Evolutionary conservation across 139 green algal genomes (phyloP), one percentile per base, ranked within the genome.

Genomic region (Chlorella sp.): DNA sequence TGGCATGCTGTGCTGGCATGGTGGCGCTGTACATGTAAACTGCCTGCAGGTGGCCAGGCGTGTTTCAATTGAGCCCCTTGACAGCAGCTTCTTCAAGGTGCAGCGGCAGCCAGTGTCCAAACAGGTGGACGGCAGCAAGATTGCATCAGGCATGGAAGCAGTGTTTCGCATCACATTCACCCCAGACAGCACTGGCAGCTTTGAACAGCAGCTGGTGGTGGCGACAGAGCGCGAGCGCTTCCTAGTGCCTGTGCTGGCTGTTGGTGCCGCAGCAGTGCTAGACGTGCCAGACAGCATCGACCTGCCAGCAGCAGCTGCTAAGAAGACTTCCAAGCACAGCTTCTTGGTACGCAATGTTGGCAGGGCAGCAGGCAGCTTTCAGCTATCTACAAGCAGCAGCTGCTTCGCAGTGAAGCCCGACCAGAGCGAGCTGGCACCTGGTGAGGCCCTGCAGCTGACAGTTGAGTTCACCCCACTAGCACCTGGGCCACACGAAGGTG

Each of bases 161-260:
- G 49, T 64, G 17, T 73, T 49, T 29, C 33, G 29, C 65, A 71
- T 71, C 35, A 71, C 65, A 1, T 71, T 73, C 42, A 63, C 51
- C 5, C 75, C 75, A 24, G 59, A 80, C 23, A 72, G 49, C 24
- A 59, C 27, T 1, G 86, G 85, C 26, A 79, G 90, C 67, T 90
- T 85, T 35, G 33, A 35, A 1, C 85, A 74, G 35, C 79, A 94
- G 29, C 70, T 96, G 33, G 70, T 92, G 4, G 81, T 96, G 17
- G 85, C 66, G 49, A 96, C 90, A 0, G 90, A 96, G 72, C 82
- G 90, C 0, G 90, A 96, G 76, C 88, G 88, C 77, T 96, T 93
- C 66, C n/a, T 93, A 4, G 86, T 96, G 35, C 91, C 88, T 1
- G 62, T 95, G 59, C 29, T 76, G 10, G 78, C 78, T 3, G 55